phyloP scores from a whole-genome alignment of 768 basidiomycete genomes.

The Krasilnikovozyma curviuscula region DNA sequence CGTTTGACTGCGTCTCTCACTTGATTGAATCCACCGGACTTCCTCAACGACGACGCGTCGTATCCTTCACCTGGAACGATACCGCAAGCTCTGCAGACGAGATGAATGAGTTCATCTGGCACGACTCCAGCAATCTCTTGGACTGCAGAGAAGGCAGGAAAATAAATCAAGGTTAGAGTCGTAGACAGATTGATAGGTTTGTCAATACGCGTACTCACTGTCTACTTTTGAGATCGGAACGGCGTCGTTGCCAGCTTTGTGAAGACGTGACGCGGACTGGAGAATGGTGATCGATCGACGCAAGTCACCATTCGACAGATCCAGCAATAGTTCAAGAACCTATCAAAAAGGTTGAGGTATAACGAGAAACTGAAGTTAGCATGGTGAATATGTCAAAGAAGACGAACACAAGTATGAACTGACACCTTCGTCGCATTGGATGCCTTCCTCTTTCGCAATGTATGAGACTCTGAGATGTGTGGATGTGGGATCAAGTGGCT shows the following conservation, averaged over 20 bases:
- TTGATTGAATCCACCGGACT: slow-evolving; percentile 37
- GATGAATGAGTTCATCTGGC: slow-evolving; percentile 48
- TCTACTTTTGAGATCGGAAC: slow-evolving; percentile 50
- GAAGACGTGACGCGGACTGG: slow-evolving; percentile 80
- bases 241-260: slow-evolving; percentile 53
- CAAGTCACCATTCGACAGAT: slow-evolving; percentile 72
- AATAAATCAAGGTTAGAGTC: neutral
- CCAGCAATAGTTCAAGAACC: slow-evolving; percentile 55
- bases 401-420: slow-evolving; percentile 3
- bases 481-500: slow-evolving; percentile 62
- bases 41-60: slow-evolving; percentile 7
- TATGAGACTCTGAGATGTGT: slow-evolving; percentile 53
- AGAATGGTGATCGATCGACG: slow-evolving; percentile 93
- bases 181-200: neutral
- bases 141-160: slow-evolving; percentile 24
- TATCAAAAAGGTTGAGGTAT: slow-evolving; percentile 13
- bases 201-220: slow-evolving; percentile 29
- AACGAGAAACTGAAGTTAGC: slow-evolving; percentile 28
- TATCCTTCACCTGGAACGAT: slow-evolving; percentile 35
- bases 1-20: slow-evolving; percentile 42
- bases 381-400: neutral
- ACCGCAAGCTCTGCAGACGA: slow-evolving; percentile 52
- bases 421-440: slow-evolving; percentile 31
- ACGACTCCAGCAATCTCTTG: slow-evolving; percentile 96
- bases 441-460: slow-evolving; percentile 58